Base-by-base conservation (phyloP, 768 basidiomycete genomes). In the Trametes villosa region DNA sequence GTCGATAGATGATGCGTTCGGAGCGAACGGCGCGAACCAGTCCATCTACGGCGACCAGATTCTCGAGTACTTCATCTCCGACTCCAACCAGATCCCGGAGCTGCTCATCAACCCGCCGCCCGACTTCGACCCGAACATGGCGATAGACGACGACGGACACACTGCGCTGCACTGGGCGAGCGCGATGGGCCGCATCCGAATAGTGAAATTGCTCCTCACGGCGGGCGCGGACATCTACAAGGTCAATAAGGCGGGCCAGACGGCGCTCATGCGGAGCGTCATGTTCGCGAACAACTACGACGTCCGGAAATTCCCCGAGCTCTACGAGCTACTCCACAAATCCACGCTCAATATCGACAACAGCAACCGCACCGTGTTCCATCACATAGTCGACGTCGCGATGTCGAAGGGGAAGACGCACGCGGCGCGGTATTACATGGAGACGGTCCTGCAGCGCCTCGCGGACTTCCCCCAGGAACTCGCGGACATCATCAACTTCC, bases 201-300 rank as follows among this genome's bases (percentile, higher is more conserved):
- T 98, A 62, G 94, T 98, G 68, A 98, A 98, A 72, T 81, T 98
- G 9, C 82, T 99, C 27, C 81, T 99, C 41, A 90, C 93, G 0
- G 92, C 96, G 3, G 95, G 96, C 20, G 96, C 96, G 15, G 95
- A 98, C 72, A 94, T 97, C 65, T 99, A 96, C 81, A 89, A 91
- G 66, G 94, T 96, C 65, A 99, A 98, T 78, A 92, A 91, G 70
- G 86, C 94, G 12, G 97, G 97, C 3, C 97, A 98, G 75, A 98
- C 97, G 15, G 91, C 96, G 1, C 78, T 99, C 42, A 99, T 99
- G 97, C 92, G 97, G 17, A 90, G 89, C 69, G 97, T 99, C 68
- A 98, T 98, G 96, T 99, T 98, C 74, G 93, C 94, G 50, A 99
- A 99, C 75, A 99, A 98, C 73, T 99, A 99, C 72, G 97, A 99